phyloP scores from a whole-genome alignment of 139 green algal species.

The Nannochloris sp. region DNA sequence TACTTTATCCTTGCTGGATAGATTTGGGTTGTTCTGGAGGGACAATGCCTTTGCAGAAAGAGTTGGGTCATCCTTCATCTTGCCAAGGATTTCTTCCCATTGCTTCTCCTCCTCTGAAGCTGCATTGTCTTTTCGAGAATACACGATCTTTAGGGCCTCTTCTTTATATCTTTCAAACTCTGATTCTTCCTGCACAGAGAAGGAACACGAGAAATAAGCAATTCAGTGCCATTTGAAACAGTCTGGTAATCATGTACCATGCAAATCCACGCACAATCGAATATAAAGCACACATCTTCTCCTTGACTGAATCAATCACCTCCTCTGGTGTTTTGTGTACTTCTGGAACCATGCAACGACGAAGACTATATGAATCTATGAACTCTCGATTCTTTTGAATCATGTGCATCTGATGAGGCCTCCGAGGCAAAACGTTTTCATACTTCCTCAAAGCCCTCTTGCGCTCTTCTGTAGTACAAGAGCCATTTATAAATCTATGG shows the following conservation, averaged over 20 bases:
- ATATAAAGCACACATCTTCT: neutral
- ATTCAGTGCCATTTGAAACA: neutral
- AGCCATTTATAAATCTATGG: neutral
- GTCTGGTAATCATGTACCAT: neutral
- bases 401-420: neutral
- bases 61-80: no score
- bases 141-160: neutral
- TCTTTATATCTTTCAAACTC: constrained; percentile 19
- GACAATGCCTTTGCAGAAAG: no score
- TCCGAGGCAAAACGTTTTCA: constrained; percentile 1
- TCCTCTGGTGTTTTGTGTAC: neutral
- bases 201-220: neutral
- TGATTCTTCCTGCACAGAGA: constrained; percentile 1
- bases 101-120: neutral
- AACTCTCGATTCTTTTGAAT: neutral
- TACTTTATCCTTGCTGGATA: no score
- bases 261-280: neutral
- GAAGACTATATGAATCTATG: neutral
- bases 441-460: neutral
- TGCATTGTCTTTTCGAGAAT: neutral
- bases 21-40: no score
- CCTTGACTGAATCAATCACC: neutral
- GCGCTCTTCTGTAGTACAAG: neutral
- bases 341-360: neutral
- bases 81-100: neutral